Evolutionary conservation across 306 rosid species (phyloP).

Genomic region (Trichosanthes truncata): DNA sequence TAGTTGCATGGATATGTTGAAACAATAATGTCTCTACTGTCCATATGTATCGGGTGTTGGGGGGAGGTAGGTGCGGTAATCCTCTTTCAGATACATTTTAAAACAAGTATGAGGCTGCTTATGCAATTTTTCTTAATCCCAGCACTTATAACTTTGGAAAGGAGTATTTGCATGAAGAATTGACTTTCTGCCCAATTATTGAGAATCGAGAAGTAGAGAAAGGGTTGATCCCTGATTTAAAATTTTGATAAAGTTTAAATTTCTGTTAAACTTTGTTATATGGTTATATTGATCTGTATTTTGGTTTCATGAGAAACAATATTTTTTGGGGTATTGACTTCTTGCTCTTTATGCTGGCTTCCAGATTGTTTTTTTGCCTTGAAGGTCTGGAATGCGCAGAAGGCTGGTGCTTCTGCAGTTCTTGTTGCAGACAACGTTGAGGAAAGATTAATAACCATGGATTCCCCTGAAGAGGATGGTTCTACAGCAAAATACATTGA

Average conservation of each 20-base stretch:
- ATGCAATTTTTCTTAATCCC: not conserved
- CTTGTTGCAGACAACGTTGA: conserved; percentile 89
- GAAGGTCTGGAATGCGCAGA: conserved; percentile 99
- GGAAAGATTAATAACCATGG: conserved; percentile 87
- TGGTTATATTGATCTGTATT: not conserved
- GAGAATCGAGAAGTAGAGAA: not conserved
- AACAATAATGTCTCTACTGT: not conserved
- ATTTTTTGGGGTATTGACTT: not conserved
- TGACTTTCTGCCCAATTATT: not conserved
- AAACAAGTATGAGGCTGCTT: not conserved
- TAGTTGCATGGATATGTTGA: not conserved
- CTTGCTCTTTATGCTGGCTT: conserved; percentile 23
- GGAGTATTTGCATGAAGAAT: not conserved
- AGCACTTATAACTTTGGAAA: not conserved
- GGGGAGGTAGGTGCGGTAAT: not conserved
- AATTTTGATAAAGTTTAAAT: not conserved
- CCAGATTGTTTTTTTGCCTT: conserved; percentile 95
- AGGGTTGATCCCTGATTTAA: not conserved
- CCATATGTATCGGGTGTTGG: not conserved
- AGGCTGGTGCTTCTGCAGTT: conserved; percentile 98
- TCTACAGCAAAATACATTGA: conserved; percentile 74
- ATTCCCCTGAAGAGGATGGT: conserved; percentile 85
- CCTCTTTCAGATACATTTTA: not conserved
- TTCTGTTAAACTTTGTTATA: not conserved
- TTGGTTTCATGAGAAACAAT: not conserved